Base-by-base conservation (phyloP, 2,329 filamentous ascomycete species). In the Colletotrichum sojae region DNA sequence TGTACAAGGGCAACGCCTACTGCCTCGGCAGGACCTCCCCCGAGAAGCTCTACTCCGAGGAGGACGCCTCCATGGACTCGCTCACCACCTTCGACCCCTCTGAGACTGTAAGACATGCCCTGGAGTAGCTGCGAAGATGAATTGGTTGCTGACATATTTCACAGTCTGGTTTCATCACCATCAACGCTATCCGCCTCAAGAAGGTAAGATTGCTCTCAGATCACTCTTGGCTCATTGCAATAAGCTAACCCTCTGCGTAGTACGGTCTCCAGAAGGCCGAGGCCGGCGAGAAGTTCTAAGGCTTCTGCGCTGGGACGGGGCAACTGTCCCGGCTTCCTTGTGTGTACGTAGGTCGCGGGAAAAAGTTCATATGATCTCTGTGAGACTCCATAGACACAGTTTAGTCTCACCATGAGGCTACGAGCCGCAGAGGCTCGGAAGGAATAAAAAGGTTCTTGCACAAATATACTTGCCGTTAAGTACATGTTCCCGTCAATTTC, bases 171-270 rank as follows among this genome's bases (percentile, higher is more conserved):
- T 90, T 91, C 77, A 90, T 95, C 76, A 86, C 85, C 61, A 90
- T 94, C 74, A 86, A 95, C 76, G 88, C 88, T 72, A 92, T 92
- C 72, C 84, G 88, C 52, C 81, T 92, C 57, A 83, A 89, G 81
- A 91, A 82, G 74, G 66, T 61, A 69, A n/a, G 66, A 40, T n/a
- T 1, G 39, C 1, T 31, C 10, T 1, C 10, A 12, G 2, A 5
- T 8, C n/a, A 4, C 3, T 4, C 2, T 12, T 20, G 0, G 2
- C 8, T 15, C 5, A 16, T 15, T 15, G 20, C 2, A 5, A 6
- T 40, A 22, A 20, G 8, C 62, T 69, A 10, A 69, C n/a, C 13
- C 36, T 2, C 2, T 1, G 5, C 0, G 48, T 6, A 88, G 80
- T 86, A 83, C 69, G 83, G 84, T 55, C 73, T 76, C 3, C 75